Evolutionary conservation across 2,329 filamentous ascomycete genomes (phyloP).

Genomic region (Paraphoma chrysanthemicola): DNA sequence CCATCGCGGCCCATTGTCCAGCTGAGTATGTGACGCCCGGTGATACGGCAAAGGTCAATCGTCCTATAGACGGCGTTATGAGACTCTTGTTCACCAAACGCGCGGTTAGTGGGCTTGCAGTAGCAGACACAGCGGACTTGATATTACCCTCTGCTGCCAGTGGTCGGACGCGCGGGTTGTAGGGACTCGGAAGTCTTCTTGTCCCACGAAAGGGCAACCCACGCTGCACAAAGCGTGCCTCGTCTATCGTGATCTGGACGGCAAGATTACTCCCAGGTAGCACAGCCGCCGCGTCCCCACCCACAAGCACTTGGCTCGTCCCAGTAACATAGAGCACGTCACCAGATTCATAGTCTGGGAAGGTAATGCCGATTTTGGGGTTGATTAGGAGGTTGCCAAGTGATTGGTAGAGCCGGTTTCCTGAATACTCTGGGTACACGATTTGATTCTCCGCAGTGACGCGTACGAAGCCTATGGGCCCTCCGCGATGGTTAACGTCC

Average conservation of each 20-base stretch:
- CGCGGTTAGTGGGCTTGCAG: slow-evolving; percentile 51
- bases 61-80: slow-evolving; percentile 71
- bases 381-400: slow-evolving; percentile 76
- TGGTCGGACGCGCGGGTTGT: slow-evolving; percentile 76
- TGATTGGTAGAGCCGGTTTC: slow-evolving; percentile 83
- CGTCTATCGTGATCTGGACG: slow-evolving; percentile 69
- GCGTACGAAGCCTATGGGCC: slow-evolving; percentile 75
- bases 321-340: slow-evolving; percentile 79
- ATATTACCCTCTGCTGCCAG: slow-evolving; percentile 65
- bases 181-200: slow-evolving; percentile 70
- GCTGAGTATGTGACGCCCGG: slow-evolving; percentile 62
- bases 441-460: slow-evolving; percentile 68
- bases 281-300: slow-evolving; percentile 65
- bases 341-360: slow-evolving; percentile 77
- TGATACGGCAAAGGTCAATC: slow-evolving; percentile 66
- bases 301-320: slow-evolving; percentile 69
- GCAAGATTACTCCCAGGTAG: slow-evolving; percentile 76
- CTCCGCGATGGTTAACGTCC: slow-evolving; percentile 86
- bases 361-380: slow-evolving; percentile 71
- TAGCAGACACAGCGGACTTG: slow-evolving; percentile 15
- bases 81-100: slow-evolving; percentile 64
- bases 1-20: slow-evolving; percentile 80
- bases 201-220: slow-evolving; percentile 73
- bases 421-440: slow-evolving; percentile 83
- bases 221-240: slow-evolving; percentile 67